These are phyloP conservation scores for Russula foetens DNA, from an alignment of 768 basidiomycete genomes.

Conservation along the genomic window DNA sequence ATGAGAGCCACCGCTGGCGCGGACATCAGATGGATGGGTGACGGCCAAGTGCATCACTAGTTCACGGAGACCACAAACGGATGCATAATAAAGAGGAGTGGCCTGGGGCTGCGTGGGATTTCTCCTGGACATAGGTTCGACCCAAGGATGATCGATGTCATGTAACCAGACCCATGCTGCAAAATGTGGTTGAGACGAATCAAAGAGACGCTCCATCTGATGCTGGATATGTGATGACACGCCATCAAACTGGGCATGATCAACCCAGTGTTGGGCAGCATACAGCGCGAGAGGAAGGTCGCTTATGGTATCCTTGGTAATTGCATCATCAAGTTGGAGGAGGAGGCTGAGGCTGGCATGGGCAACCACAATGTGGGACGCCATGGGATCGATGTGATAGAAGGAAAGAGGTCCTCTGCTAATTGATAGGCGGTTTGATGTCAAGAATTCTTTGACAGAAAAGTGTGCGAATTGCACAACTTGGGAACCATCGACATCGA, in stretches of 20 bases:
- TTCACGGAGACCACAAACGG: not conserved
- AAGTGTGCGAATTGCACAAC: conserved; percentile 6
- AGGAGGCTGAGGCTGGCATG: not conserved
- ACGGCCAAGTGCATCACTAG: not conserved
- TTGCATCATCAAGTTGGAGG: not conserved
- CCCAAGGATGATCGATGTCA: not conserved
- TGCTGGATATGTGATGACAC: not conserved
- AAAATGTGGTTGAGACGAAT: not conserved
- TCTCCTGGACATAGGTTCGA: not conserved
- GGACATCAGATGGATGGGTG: not conserved
- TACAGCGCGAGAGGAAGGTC: not conserved
- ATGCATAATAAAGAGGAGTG: not conserved
- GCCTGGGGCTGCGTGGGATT: not conserved
- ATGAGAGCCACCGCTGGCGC: not conserved
- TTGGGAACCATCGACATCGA: not conserved
- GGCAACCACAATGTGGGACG: not conserved
- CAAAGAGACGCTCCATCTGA: not conserved
- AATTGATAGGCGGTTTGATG: not conserved
- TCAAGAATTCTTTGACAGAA: conserved; percentile 9
- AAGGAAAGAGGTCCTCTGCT: not conserved
- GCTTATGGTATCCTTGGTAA: not conserved
- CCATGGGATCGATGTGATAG: not conserved
- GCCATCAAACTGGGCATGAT: not conserved
- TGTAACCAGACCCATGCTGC: not conserved
- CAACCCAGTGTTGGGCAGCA: conserved; percentile 1